Evolutionary conservation across 202 grass and related monocot species (phyloP).

Genomic region (Zoysia matrella): DNA sequence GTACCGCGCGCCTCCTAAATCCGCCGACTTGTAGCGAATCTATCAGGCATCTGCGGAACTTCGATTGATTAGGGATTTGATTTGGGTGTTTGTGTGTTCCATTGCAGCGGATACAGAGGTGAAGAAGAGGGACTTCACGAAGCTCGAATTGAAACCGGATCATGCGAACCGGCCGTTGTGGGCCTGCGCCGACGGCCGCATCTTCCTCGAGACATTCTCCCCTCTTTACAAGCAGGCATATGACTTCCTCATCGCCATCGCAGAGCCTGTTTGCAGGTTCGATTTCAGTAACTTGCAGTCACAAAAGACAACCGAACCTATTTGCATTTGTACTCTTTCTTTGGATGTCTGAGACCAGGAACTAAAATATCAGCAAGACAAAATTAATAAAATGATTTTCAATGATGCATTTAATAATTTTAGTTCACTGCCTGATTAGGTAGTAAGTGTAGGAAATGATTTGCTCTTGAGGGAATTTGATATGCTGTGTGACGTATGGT

Average conservation of each 20-base stretch:
- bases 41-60: not conserved
- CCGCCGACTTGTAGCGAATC: conserved; percentile 20
- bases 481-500: not conserved
- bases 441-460: not conserved
- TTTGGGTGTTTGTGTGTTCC: conserved; percentile 6
- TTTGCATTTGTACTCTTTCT: not conserved
- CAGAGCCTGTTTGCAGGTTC: conserved; percentile 91
- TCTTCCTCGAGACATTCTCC: conserved; percentile 92
- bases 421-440: not conserved
- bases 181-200: conserved; percentile 90
- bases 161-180: conserved; percentile 80
- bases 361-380: not conserved
- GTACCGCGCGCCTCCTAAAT: conserved; percentile 44
- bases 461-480: not conserved
- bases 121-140: conserved; percentile 94
- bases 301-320: not conserved
- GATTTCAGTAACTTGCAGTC: not conserved
- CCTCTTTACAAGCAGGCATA: conserved; percentile 98
- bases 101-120: conserved; percentile 57
- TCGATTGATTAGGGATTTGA: conserved; percentile 16
- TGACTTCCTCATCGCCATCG: conserved; percentile 97
- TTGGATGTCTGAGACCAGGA: not conserved
- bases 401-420: not conserved
- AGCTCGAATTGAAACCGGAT: conserved; percentile 86
- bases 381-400: not conserved